Percentiles rank a stretch among this genome's conserved stretches.
These are phyloP conservation scores for Trichoderma breve DNA, from an alignment of 2,329 filamentous ascomycete genomes.

Conservation along the genomic window DNA sequence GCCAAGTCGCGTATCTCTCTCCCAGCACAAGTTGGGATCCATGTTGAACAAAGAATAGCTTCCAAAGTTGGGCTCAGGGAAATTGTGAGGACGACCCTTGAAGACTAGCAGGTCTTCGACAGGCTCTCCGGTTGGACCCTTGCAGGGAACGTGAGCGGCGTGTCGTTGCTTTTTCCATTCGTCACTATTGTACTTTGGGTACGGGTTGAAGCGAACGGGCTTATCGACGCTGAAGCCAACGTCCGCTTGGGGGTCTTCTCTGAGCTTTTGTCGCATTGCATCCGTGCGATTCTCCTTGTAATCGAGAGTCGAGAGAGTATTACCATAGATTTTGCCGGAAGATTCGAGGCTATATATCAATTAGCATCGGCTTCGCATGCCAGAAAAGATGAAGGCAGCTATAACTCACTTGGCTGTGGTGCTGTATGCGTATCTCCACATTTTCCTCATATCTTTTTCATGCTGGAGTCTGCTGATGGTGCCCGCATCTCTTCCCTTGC, in stretches of 20 bases:
- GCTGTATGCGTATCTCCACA: conserved; percentile 42
- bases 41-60: conserved; percentile 60
- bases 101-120: conserved; percentile 64
- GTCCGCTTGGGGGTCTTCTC: conserved; percentile 34
- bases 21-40: conserved; percentile 63
- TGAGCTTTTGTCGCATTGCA: conserved; percentile 32
- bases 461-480: conserved; percentile 36
- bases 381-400: no score
- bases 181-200: conserved; percentile 65
- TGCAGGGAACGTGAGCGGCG: conserved; percentile 62
- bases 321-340: conserved; percentile 56
- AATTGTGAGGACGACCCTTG: conserved; percentile 57
- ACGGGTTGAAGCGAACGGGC: conserved; percentile 65
- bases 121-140: conserved; percentile 59
- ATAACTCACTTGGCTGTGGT: conserved; percentile 41
- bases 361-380: neutral
- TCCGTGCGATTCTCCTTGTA: conserved; percentile 39
- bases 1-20: conserved; percentile 67
- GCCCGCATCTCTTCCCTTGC: conserved; percentile 33
- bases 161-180: conserved; percentile 57
- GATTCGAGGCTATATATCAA: conserved; percentile 38
- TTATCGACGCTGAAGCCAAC: conserved; percentile 44
- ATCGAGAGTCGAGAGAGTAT: conserved; percentile 49
- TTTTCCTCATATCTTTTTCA: conserved; percentile 44
- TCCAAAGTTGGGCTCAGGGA: conserved; percentile 61